phyloP scores from a whole-genome alignment of 257 asterid species.

The Mentha longifolia region DNA sequence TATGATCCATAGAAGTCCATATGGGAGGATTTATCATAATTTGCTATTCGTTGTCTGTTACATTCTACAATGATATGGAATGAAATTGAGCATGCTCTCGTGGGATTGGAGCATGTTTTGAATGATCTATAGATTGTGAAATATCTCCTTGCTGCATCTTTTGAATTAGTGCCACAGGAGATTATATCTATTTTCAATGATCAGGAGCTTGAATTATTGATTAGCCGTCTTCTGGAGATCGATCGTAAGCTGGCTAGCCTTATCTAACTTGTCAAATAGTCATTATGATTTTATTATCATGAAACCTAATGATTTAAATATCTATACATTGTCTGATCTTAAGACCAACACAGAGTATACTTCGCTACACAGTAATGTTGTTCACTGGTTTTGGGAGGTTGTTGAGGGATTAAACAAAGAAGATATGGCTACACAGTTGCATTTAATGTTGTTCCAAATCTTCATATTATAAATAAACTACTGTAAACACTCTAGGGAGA shows the following conservation, averaged over 20 bases:
- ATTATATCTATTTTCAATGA: constrained; percentile 88
- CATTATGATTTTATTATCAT: background rate
- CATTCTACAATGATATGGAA: too few species aligned
- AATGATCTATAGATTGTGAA: too few species aligned
- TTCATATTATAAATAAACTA: too few species aligned
- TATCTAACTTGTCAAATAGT: constrained; percentile 4
- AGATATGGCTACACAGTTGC: too few species aligned
- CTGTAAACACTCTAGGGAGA: too few species aligned
- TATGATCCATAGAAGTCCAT: too few species aligned
- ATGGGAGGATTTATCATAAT: too few species aligned
- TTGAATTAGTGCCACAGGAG: constrained; percentile 85
- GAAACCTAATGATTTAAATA: constrained; percentile 28
- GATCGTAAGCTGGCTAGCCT: constrained; percentile 67
- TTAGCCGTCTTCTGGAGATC: constrained; percentile 97
- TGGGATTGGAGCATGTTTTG: too few species aligned
- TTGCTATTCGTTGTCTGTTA: too few species aligned
- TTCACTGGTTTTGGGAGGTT: constrained; percentile 98
- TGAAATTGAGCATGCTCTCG: too few species aligned
- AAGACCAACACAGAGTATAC: constrained; percentile 90
- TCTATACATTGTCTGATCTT: constrained; percentile 86
- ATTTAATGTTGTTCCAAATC: too few species aligned
- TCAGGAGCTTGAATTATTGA: constrained; percentile 92
- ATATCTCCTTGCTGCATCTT: too few species aligned
- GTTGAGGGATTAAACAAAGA: constrained; percentile 89
- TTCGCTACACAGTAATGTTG: constrained; percentile 72